Conservation (phyloP, 2,329 filamentous ascomycete genomes). For the Hortaea werneckii region DNA sequence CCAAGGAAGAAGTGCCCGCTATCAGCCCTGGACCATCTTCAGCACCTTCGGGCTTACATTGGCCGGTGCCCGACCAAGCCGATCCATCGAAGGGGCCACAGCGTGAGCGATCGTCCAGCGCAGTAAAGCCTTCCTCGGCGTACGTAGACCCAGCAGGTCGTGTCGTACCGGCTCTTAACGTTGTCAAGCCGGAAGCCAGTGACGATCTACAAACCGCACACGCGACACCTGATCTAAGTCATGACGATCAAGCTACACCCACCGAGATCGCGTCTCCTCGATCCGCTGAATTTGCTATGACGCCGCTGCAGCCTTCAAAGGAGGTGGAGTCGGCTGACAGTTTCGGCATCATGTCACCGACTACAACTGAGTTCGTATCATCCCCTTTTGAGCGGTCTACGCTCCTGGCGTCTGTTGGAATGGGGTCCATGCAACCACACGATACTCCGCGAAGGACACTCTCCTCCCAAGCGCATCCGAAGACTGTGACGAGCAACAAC, state of each 20-base stretch:
- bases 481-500: slow-evolving; percentile 1
- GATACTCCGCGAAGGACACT: slow-evolving; percentile 14
- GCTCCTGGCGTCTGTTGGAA: slow-evolving; percentile 25
- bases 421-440: slow-evolving; percentile 23
- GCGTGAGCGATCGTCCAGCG: slow-evolving; percentile 10
- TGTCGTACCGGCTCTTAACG: slow-evolving; percentile 21
- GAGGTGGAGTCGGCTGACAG: slow-evolving; percentile 25
- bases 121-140: slow-evolving; percentile 44
- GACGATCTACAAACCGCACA: neutral
- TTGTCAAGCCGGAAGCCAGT: slow-evolving; percentile 11
- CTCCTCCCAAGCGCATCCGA: slow-evolving; percentile 9
- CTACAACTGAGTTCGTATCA: slow-evolving; percentile 30
- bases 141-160: slow-evolving; percentile 27
- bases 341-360: slow-evolving; percentile 31
- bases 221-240: neutral
- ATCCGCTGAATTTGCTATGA: slow-evolving; percentile 28
- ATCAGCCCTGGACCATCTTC: slow-evolving; percentile 53
- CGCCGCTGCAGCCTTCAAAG: slow-evolving; percentile 20
- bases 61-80: slow-evolving; percentile 43
- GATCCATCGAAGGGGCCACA: slow-evolving; percentile 1
- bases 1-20: slow-evolving; percentile 15
- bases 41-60: slow-evolving; percentile 54
- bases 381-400: slow-evolving; percentile 26
- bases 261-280: slow-evolving; percentile 28
- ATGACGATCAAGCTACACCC: slow-evolving; percentile 11